Conservation (phyloP, 768 basidiomycete species). For the Lyophyllum shimeji region DNA sequence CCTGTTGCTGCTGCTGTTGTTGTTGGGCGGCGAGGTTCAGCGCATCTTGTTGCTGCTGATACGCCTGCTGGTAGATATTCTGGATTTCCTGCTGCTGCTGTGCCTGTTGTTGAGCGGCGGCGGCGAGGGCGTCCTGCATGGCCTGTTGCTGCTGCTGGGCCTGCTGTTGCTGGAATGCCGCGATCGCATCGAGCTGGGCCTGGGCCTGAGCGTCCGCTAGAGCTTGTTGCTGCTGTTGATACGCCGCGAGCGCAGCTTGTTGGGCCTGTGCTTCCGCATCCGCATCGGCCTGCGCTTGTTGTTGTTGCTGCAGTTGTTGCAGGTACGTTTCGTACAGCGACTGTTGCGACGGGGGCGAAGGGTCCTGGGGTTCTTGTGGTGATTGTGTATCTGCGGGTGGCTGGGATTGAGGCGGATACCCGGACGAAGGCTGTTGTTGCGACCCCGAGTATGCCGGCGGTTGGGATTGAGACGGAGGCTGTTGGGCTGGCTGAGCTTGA, state of each 20-base stretch:
- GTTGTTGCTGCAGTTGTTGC: constrained; percentile 8
- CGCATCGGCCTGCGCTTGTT: not conserved
- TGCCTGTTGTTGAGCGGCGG: too few relatives aligned
- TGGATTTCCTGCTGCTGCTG: constrained; percentile 18
- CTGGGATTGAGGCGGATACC: too few relatives aligned
- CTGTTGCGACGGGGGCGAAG: not conserved
- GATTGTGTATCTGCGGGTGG: too few relatives aligned
- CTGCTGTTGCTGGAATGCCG: constrained; percentile 11
- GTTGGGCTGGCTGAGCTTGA: not conserved
- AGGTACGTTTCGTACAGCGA: constrained; percentile 11
- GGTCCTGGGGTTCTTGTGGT: not conserved
- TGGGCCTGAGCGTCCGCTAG: constrained; percentile 3
- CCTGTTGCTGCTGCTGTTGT: constrained; percentile 1
- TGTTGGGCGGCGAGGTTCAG: not conserved
- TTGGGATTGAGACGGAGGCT: not conserved
- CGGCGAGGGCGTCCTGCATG: constrained; percentile 9
- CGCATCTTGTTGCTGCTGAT: constrained; percentile 9
- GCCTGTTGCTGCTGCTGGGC: constrained; percentile 14
- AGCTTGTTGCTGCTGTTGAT: constrained; percentile 12
- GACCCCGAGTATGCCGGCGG: too few relatives aligned
- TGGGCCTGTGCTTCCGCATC: constrained; percentile 13
- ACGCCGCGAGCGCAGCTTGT: constrained; percentile 11
- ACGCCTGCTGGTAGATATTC: constrained; percentile 8
- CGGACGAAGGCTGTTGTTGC: too few relatives aligned
- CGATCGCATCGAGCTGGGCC: not conserved